phyloP scores from a whole-genome alignment of 176 grass and related monocot species.

The Triticum turgidum region DNA sequence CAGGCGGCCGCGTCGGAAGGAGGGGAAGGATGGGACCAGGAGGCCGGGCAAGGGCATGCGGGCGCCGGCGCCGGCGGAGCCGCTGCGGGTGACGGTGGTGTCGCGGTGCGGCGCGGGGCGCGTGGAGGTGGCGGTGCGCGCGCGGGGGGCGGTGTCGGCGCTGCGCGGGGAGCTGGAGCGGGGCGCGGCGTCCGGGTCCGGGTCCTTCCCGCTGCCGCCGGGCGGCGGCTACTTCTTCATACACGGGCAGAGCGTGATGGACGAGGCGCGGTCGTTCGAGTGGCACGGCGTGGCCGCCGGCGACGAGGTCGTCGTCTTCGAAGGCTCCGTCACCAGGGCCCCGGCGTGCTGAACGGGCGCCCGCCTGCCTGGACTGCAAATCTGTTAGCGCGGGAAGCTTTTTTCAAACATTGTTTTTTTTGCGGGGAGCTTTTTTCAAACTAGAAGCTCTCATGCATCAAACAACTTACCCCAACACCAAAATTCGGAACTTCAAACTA shows the following conservation, averaged over 20 bases:
- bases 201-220: slow-evolving; percentile 38
- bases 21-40: no score
- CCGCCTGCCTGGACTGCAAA: not conserved
- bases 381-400: not conserved
- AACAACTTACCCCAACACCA: no score
- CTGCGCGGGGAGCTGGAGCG: slow-evolving; percentile 39
- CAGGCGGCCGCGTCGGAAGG: not conserved
- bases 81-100: slow-evolving; percentile 40
- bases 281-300: slow-evolving; percentile 48
- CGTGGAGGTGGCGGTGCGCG: slow-evolving; percentile 25
- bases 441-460: no score
- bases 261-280: slow-evolving; percentile 43
- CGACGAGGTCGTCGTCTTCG: slow-evolving; percentile 49
- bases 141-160: slow-evolving; percentile 28
- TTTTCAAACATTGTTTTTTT: no score
- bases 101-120: slow-evolving; percentile 27
- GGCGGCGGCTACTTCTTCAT: slow-evolving; percentile 57
- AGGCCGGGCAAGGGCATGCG: no score
- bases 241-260: slow-evolving; percentile 51
- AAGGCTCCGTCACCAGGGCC: slow-evolving; percentile 7
- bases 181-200: not conserved
- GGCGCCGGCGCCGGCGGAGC: not conserved
- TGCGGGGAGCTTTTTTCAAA: no score
- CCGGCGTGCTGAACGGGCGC: not conserved
- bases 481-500: no score